Evolutionary conservation across 176 grass and related monocot genomes (phyloP), one percentile per base, ranked within the genome.

Genomic region (Calamus simplicifolius): DNA sequence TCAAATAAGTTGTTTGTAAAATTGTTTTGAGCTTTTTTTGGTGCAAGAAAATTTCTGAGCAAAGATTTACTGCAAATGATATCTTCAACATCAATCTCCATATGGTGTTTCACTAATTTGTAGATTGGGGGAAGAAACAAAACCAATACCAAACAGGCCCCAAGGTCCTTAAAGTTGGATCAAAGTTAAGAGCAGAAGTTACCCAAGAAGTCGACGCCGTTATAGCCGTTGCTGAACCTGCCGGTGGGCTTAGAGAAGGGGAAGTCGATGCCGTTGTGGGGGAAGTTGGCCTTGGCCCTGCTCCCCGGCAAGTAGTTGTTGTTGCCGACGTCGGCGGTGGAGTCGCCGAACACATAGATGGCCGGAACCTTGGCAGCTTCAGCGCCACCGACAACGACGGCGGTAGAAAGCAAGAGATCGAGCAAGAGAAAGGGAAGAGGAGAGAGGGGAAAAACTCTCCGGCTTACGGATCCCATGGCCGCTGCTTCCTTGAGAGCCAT

Each of bases 201-300:
- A 89, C 90, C 90, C 63, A 95, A 54, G 43, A 80, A 82, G 51
- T 97, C 92, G 15, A 89, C 71, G 48, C 83, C 17, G 65, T 91
- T 97, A 62, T 83, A 68, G 59, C 87, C 87, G 15, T 97, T 97
- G 74, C 87, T 97, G 73, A 97, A 97, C 54, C 92, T 76, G 6
- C 87, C 87, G 3, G 92, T 97, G 21, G 87, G 73, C 26, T 51
- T 25, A 0, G 60, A 43, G 10, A 53, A 15, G 18, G 58, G 66
- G 63, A 88, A 97, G 71, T 97, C 87, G 16, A 91, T 14, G 52
- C 92, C 92, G 29, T 73, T 80, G 50, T 25, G 59, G 3, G 75
- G 81, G 52, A 80, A 74, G 68, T 91, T 64, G 14, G 92, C 87
- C 68, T 63, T 82, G 29, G 78, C 82, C 0, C 0, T 2, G 63